Evolutionary conservation across 805 yeast genomes (phyloP).

Genomic region (Kuraishia piskuri): DNA sequence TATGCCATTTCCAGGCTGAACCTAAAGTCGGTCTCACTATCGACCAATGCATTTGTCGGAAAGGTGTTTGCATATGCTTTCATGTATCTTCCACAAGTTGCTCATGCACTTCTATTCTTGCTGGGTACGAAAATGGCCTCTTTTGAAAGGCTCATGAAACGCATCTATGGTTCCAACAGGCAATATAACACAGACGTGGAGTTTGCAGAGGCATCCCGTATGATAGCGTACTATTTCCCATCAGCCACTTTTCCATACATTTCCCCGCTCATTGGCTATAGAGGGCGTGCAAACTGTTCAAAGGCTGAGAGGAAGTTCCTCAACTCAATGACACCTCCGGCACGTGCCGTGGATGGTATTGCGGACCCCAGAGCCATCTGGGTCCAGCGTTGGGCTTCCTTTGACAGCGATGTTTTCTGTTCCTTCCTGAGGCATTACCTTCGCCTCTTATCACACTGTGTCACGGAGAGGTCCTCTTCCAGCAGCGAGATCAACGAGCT

Average conservation of each 20-base stretch:
- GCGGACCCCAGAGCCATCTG: slow-evolving; percentile 52
- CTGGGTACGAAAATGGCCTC: slow-evolving; percentile 44
- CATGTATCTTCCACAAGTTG: slow-evolving; percentile 44
- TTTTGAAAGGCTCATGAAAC: slow-evolving; percentile 20
- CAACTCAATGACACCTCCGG: slow-evolving; percentile 31
- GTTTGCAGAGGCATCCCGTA: neutral
- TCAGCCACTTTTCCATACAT: slow-evolving; percentile 17
- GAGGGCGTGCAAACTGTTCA: slow-evolving; percentile 9
- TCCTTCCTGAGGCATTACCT: slow-evolving; percentile 56
- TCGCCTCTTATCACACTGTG: slow-evolving; percentile 17
- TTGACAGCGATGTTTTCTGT: slow-evolving; percentile 46
- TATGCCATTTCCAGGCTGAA: slow-evolving; percentile 40
- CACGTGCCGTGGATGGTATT: slow-evolving; percentile 31
- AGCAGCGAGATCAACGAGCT: neutral
- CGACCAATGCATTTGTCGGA: slow-evolving; percentile 59
- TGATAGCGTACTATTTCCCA: neutral
- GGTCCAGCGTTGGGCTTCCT: slow-evolving; percentile 53
- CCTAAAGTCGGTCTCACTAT: slow-evolving; percentile 42
- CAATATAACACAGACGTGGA: neutral
- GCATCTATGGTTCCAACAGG: neutral
- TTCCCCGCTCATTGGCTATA: slow-evolving; percentile 12
- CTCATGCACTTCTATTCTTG: slow-evolving; percentile 47
- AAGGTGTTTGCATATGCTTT: slow-evolving; percentile 61
- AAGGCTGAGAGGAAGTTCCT: slow-evolving; percentile 20
- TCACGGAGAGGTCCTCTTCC: neutral